These are phyloP conservation scores for Musa balbisiana DNA, from an alignment of 202 grass and related monocot genomes.

Conservation along the genomic window DNA sequence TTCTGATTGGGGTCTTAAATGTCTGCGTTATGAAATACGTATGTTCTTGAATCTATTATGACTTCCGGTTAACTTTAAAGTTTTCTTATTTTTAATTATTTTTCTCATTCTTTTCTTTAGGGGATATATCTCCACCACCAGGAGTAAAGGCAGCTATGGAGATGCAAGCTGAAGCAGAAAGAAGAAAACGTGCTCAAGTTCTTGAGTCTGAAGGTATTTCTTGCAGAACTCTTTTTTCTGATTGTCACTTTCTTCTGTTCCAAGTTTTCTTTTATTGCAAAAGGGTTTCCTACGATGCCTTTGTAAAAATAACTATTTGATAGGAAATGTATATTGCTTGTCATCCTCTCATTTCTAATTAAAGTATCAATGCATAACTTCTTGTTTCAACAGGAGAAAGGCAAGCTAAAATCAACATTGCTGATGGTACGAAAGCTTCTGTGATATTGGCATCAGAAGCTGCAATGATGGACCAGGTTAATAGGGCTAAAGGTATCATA, in stretches of 20 bases:
- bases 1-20: conserved; percentile 75
- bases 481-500: conserved; percentile 69
- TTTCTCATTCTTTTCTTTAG: conserved; percentile 20
- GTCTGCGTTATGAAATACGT: conserved; percentile 90
- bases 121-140: conserved; percentile 80
- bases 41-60: conserved; percentile 16
- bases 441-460: conserved; percentile 47
- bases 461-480: conserved; percentile 82
- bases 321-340: not conserved
- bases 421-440: conserved; percentile 43
- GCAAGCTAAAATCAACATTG: conserved; percentile 48
- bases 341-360: not conserved
- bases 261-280: not conserved
- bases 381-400: conserved; percentile 36
- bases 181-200: conserved; percentile 82
- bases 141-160: conserved; percentile 86
- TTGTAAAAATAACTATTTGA: not conserved
- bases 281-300: not conserved
- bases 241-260: not conserved
- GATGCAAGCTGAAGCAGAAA: conserved; percentile 98
- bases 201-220: conserved; percentile 86
- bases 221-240: not conserved
- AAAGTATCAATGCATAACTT: not conserved
- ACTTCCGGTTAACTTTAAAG: not conserved
- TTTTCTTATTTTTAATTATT: not conserved